These are phyloP conservation scores for Daedaleopsis nitida DNA, from an alignment of 768 basidiomycete genomes.

Conservation along the genomic window DNA sequence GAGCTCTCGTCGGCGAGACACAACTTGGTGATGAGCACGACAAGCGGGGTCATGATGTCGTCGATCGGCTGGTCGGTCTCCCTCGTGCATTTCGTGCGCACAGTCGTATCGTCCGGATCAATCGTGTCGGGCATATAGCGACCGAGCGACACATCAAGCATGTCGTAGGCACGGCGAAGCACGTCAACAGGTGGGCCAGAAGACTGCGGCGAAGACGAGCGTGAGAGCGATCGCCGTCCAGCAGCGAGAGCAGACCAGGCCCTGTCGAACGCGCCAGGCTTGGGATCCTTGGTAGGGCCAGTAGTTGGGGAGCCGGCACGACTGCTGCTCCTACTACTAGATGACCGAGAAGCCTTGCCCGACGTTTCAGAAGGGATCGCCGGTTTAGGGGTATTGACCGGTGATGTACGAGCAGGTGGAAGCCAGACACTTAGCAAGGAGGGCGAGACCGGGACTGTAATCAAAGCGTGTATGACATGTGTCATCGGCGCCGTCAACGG, in stretches of 20 bases:
- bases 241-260: conserved; percentile 57
- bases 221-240: conserved; percentile 45
- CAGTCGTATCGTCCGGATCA: conserved; percentile 64
- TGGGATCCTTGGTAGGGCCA: conserved; percentile 28
- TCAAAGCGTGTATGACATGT: conserved; percentile 80
- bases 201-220: conserved; percentile 43
- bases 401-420: conserved; percentile 35
- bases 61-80: conserved; percentile 68
- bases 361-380: conserved; percentile 38
- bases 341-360: conserved; percentile 30
- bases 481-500: conserved; percentile 75
- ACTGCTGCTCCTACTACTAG: conserved; percentile 15
- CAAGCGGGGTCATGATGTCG: conserved; percentile 75
- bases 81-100: conserved; percentile 52
- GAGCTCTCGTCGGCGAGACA: conserved; percentile 64
- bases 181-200: conserved; percentile 49
- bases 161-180: conserved; percentile 63
- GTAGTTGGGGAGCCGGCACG: conserved; percentile 21
- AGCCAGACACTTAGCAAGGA: conserved; percentile 66
- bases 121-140: conserved; percentile 69
- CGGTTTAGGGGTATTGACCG: conserved; percentile 35
- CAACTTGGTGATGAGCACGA: conserved; percentile 72
- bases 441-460: conserved; percentile 70
- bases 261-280: conserved; percentile 48
- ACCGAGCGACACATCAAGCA: conserved; percentile 59